Evolutionary conservation across 2,329 filamentous ascomycete species (phyloP), one percentile per base, ranked within the genome.

Genomic region (Claviceps sp.): DNA sequence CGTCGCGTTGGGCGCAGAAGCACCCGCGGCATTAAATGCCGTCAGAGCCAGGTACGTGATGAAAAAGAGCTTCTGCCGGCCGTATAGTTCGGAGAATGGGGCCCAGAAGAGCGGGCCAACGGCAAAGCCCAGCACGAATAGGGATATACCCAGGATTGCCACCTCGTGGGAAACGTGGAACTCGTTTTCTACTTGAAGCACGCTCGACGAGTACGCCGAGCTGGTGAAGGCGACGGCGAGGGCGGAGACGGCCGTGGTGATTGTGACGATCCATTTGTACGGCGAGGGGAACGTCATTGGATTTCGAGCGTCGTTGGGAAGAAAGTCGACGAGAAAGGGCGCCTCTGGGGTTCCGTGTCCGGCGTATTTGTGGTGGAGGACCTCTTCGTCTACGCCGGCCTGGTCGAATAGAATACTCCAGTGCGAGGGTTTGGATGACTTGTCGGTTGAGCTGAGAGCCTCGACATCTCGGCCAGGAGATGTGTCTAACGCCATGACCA

Each of bases 191-290:
- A 87, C 71, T 47, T 79, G 68, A 8, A 57, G 52, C 14, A 81
- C 63, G 46, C 78, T 79, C 13, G 79, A 79, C 4, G 77, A 78
- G 63, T 80, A 86, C 36, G 83, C 83, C 1, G 80, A 83, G 17
- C 82, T 85, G 50, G 80, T 78, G 58, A 89, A 84, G 2, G 85
- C 72, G 34, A 88, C 82, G 29, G 76, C 82, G 44, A 89, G 72
- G 1, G 83, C 85, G 14, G 84, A 79, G 29, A 84, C 59, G 13
- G 84, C 82, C 52, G 83, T 78, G 42, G 83, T 63, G 50, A 77
- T 61, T 1, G 82, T 84, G 56, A 84, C 78, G 34, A 64, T 62
- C 84, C 85, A 88, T 68, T 87, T 87, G 65, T 75, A 77, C 29
- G 60, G 51, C 2, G 60, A 53, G 9, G 74, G 66, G 58, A 80